Evolutionary conservation across 345 rosid genomes (phyloP).

Genomic region (Passiflora organensis): DNA sequence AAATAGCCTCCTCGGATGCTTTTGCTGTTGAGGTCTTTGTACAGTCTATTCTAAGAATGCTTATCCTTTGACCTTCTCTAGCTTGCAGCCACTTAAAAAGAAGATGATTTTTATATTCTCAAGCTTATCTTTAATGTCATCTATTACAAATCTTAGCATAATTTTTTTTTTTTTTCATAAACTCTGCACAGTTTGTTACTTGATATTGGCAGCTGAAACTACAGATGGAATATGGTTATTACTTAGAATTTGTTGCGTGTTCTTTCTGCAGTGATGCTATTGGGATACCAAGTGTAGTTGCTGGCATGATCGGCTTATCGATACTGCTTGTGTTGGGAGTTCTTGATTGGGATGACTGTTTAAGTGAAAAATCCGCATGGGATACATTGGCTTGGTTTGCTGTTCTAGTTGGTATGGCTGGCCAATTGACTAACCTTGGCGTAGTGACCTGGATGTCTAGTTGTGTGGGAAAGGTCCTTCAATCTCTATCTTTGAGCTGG

Average conservation of each 20-base stretch:
- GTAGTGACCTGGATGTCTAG: conserved; percentile 84
- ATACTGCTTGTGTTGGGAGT: conserved; percentile 82
- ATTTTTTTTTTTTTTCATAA: too few relatives aligned
- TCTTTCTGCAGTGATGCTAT: conserved; percentile 54
- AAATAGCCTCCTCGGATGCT: too few relatives aligned
- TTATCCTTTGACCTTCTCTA: too few relatives aligned
- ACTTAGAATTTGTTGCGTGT: conserved; percentile 3
- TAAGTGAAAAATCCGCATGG: conserved; percentile 96
- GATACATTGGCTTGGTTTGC: conserved; percentile 97
- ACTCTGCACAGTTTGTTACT: too few relatives aligned
- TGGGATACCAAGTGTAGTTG: conserved; percentile 88
- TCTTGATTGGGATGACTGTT: conserved; percentile 94
- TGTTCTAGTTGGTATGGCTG: conserved; percentile 92
- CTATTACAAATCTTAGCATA: too few relatives aligned
- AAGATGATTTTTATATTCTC: too few relatives aligned
- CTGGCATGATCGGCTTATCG: conserved; percentile 93
- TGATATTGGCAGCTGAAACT: too few relatives aligned
- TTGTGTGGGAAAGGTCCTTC: conserved; percentile 59
- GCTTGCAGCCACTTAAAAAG: too few relatives aligned
- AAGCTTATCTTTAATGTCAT: too few relatives aligned
- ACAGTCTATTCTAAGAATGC: too few relatives aligned
- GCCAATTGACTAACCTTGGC: conserved; percentile 85
- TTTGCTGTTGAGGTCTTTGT: too few relatives aligned
- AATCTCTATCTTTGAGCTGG: conserved; percentile 81
- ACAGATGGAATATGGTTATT: too few relatives aligned